These are phyloP conservation scores for Ramularia endophylla DNA, from an alignment of 2,329 filamentous ascomycete species.

Conservation along the genomic window DNA sequence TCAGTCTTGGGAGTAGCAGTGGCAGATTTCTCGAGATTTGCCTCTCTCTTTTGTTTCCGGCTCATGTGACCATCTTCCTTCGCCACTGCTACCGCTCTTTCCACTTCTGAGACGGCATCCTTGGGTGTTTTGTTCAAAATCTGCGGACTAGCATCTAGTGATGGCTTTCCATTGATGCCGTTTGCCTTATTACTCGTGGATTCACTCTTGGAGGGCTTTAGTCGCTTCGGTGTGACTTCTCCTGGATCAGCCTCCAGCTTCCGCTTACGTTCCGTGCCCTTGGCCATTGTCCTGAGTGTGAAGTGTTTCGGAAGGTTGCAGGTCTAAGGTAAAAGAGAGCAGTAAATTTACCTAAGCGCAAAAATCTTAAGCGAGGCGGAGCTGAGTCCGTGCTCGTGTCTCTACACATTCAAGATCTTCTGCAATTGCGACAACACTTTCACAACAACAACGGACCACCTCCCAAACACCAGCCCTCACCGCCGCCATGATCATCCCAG, in stretches of 20 bases:
- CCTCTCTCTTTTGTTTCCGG: background rate
- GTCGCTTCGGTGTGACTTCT: constrained; percentile 15
- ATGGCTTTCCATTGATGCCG: background rate
- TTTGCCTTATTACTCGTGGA: constrained; percentile 10
- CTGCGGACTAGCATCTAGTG: constrained; percentile 7
- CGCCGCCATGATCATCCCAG: constrained; percentile 88
- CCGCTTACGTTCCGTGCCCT: constrained; percentile 16
- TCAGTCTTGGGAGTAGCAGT: background rate
- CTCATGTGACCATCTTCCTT: background rate
- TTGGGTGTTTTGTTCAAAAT: constrained; percentile 2
- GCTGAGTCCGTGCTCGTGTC: too few relatives aligned
- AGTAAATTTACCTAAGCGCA: too few relatives aligned
- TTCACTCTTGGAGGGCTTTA: constrained; percentile 14
- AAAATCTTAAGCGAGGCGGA: too few relatives aligned
- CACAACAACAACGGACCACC: too few relatives aligned
- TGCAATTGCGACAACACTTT: too few relatives aligned
- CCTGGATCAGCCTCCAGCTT: constrained; percentile 18
- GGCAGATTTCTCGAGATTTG: background rate
- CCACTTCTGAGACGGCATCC: background rate
- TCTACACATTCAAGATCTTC: background rate
- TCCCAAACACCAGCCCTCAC: too few relatives aligned
- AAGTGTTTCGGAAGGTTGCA: background rate
- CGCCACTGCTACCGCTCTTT: background rate
- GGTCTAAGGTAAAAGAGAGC: background rate
- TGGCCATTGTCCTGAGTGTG: constrained; percentile 12